Evolutionary conservation across 164 flowering plant species (phyloP), one percentile per base, ranked within the genome.

Genomic region (Annona cherimola): DNA sequence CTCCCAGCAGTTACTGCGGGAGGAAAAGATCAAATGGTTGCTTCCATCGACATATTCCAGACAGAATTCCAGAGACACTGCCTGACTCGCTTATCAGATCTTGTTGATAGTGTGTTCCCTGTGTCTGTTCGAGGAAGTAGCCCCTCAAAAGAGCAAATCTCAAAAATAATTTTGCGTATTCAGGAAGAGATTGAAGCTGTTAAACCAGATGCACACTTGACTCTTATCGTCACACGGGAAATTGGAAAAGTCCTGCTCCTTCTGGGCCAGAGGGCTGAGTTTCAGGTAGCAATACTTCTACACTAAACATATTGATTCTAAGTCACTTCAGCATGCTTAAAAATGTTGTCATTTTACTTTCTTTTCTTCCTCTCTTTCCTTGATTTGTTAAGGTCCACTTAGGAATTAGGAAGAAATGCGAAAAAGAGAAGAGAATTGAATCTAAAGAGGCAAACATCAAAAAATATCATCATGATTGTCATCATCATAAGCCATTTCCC

Each of bases 141-240:
- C 74, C 98, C 99, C 42, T 88, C 99, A 42, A 93, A 90, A 81
- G 99, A 95, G 77, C 98, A 95, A 60, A 88, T 95, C 61, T 84
- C 92, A 42, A 87, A 79, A 81, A 85, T 95, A 73, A 74, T 87
- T 67, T 81, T 80, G 39, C 90, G 91, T 41, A 88, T 93, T 75
- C 94, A 91, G 76, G 98, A 93, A 79, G 99, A 95, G 82, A 86
- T 95, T 75, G 96, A 93, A 86, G 90, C 94, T 73, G 98, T 95
- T 70, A 91, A 91, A 73, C 71, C 83, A 65, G 92, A 93, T 81
- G 97, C 85, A 3, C 94, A 81, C 69, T 83, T 95, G 84, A 95
- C 97, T 63, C 93, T 95, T 75, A 90, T 90, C 73, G 98, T 93
- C 60, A 77, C 93, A 83, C 94, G 83, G 61, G 92, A 86, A 81